Evolutionary conservation across 306 rosid species (phyloP).

Genomic region (Cicer chorassanicum): DNA sequence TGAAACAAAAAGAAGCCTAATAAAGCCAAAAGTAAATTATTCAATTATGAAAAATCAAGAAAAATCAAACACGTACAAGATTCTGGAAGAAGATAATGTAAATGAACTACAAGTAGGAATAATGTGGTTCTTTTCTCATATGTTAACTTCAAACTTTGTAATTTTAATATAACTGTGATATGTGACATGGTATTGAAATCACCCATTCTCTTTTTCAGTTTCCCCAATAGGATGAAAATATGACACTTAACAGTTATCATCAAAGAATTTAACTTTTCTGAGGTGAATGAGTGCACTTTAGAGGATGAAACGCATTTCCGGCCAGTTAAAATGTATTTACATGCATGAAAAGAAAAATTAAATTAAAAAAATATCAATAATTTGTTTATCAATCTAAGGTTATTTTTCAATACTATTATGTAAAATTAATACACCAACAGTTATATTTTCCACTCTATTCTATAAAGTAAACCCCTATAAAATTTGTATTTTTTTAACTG

Average conservation of each 20-base stretch:
- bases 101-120: not conserved
- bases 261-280: not conserved
- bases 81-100: constrained; percentile 25
- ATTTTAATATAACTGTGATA: not conserved
- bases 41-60: constrained; percentile 9
- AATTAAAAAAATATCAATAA: no score
- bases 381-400: no score
- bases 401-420: no score
- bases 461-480: not conserved
- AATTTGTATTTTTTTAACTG: not conserved
- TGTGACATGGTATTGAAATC: not conserved
- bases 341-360: not conserved
- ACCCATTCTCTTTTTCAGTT: not conserved
- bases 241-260: not conserved
- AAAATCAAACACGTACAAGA: constrained; percentile 36
- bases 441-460: not conserved
- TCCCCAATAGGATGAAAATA: not conserved
- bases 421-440: not conserved
- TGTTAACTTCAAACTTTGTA: constrained; percentile 4
- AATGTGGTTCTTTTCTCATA: constrained; percentile 6
- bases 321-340: not conserved
- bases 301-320: not conserved
- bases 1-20: constrained; percentile 6
- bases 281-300: not conserved
- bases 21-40: constrained; percentile 37